These are phyloP conservation scores for Aplosporella prunicola DNA, from an alignment of 2,329 filamentous ascomycete species.

Conservation along the genomic window DNA sequence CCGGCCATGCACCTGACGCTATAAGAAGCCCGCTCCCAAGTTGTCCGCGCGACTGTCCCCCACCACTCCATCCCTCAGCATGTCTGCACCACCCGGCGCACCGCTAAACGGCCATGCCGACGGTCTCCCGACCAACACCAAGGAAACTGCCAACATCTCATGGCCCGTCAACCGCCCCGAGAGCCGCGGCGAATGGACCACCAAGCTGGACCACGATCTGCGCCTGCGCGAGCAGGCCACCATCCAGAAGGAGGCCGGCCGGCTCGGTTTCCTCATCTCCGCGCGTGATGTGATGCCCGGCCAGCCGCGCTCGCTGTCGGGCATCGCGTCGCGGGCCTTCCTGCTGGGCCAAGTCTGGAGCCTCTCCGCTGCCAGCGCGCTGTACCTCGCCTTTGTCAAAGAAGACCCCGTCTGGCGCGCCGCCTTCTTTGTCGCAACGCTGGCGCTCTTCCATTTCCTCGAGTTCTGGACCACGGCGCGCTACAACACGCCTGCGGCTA, in stretches of 20 bases:
- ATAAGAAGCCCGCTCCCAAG: too few relatives aligned
- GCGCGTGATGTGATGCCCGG: slow-evolving; percentile 29
- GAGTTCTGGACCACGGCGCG: slow-evolving; percentile 87
- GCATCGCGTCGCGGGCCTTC: slow-evolving; percentile 39
- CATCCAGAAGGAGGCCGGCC: slow-evolving; percentile 9
- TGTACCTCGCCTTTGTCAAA: slow-evolving; percentile 19
- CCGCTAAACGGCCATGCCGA: too few relatives aligned
- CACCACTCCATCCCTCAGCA: too few relatives aligned
- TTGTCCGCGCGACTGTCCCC: too few relatives aligned
- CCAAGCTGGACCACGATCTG: slow-evolving; percentile 20
- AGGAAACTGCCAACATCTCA: slow-evolving; percentile 24
- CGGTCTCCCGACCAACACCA: too few relatives aligned
- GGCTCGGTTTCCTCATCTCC: slow-evolving; percentile 2
- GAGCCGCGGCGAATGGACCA: slow-evolving; percentile 18
- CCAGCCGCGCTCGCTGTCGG: slow-evolving; percentile 36
- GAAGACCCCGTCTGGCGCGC: slow-evolving; percentile 46
- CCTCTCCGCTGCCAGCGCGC: slow-evolving; percentile 23
- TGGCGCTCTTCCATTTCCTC: slow-evolving; percentile 85
- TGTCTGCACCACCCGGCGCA: too few relatives aligned
- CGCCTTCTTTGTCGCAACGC: slow-evolving; percentile 54
- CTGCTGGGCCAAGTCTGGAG: slow-evolving; percentile 31
- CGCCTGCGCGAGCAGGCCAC: slow-evolving; percentile 19
- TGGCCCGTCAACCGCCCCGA: slow-evolving; percentile 20
- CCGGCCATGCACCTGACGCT: too few relatives aligned
- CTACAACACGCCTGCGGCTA: slow-evolving; percentile 68